Conservation (phyloP, 225 moss, liverwort and hornwort genomes). For the Sphagnum tenellum region DNA sequence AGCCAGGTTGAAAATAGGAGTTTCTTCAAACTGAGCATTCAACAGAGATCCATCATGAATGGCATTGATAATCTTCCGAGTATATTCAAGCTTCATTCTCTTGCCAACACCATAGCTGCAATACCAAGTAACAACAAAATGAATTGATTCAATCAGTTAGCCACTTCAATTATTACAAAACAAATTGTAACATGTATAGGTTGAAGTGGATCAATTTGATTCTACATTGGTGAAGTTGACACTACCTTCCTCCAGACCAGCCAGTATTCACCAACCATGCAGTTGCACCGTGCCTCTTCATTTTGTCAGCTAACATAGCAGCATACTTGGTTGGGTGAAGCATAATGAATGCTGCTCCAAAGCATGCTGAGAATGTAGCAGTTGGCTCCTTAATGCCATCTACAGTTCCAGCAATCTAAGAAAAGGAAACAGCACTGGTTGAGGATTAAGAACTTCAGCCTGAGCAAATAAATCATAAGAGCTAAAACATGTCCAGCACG, state of each 20-base stretch:
- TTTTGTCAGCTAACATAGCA: slow-evolving; percentile 90
- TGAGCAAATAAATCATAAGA: too few relatives aligned
- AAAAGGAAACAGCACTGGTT: not conserved
- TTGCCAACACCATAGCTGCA: slow-evolving; percentile 37
- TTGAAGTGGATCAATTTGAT: too few relatives aligned
- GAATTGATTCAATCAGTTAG: too few relatives aligned
- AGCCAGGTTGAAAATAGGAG: slow-evolving; percentile 37
- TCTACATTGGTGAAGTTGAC: too few relatives aligned
- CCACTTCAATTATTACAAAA: too few relatives aligned
- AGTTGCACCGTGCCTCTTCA: slow-evolving; percentile 66
- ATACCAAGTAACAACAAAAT: too few relatives aligned
- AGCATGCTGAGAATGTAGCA: slow-evolving; percentile 95
- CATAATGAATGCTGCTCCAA: slow-evolving; percentile 99
- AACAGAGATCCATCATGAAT: slow-evolving; percentile 45
- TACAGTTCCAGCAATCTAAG: slow-evolving; percentile 93
- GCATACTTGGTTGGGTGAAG: slow-evolving; percentile 96
- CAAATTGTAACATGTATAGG: too few relatives aligned
- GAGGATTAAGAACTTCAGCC: too few relatives aligned
- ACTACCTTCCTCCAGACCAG: slow-evolving; percentile 88
- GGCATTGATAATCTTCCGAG: slow-evolving; percentile 38
- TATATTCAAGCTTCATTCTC: slow-evolving; percentile 44
- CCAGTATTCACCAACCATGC: slow-evolving; percentile 98
- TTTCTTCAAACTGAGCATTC: slow-evolving; percentile 11
- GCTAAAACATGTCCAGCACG: too few relatives aligned
- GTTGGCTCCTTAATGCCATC: slow-evolving; percentile 94